Evolutionary conservation across 1,139 yeast species (phyloP), one percentile per base, ranked within the genome.

Genomic region (Lodderomyces elongisporus): DNA sequence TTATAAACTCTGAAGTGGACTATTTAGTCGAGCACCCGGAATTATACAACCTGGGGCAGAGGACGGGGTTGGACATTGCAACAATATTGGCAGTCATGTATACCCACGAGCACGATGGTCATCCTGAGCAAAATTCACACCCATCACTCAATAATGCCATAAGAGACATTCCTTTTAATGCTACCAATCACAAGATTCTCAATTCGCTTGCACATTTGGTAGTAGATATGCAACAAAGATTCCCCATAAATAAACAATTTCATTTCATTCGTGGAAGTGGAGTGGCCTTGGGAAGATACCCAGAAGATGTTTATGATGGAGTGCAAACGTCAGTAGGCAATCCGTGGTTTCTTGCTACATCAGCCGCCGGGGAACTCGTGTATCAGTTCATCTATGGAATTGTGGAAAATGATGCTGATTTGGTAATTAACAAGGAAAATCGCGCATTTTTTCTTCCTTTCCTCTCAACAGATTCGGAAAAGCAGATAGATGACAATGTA

Each of bases 321-420:
- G 64, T 70, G 40, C 80, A 78, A 0, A 24, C 7, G 6, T 68
- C 82, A 12, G 82, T 78, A 45, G 97, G 96, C 2, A 91, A 91
- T 50, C 97, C 98, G 2, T 91, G 97, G 98, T 89, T 89, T 52
- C 72, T 91, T 39, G 70, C 93, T 15, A 89, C 96, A 0, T 77
- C 91, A 0, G 68, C 91, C 3, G 89, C 91, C 1, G 73, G 94
- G 1, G 87, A 82, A 47, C 51, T 74, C 7, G 47, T 80, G 25
- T 73, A 54, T 55, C 68, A 54, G 36, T 48, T 49, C 32, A 56
- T 58, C 38, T 60, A 47, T 49, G 62, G 49, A 44, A 45, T 48
- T 24, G 45, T 44, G 38, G 39, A 37, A 20, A 45, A 42, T 27
- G 50, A 46, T 36, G 38, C 44, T 30, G 66, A 55, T 44, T 47